Base-by-base conservation (phyloP, 139 green algal genomes). In the Bryopsis sp. region DNA sequence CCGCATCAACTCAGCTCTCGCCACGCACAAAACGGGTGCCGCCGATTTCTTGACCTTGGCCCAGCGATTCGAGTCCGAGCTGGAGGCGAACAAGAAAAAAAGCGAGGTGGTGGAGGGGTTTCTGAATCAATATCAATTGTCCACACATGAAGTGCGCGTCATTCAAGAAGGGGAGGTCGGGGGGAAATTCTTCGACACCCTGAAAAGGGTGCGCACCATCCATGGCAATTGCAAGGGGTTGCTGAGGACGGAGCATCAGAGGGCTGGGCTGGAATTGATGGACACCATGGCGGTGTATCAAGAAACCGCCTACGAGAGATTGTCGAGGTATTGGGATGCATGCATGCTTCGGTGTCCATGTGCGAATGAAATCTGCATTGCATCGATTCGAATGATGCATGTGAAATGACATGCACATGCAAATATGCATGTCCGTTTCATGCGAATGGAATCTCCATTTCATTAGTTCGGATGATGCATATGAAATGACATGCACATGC, bases 241-340 rank as follows among this genome's bases (percentile, higher is more conserved):
- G 78, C 76, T 97, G 70, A 72, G 84, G 63, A 92, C 82, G 35
- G 77, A 92, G 46, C 92, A 98, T 82, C 92, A 98, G 80, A 80
- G 94, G 1, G 92, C 94, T 22, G 94, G 94, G 2, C 71, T 99
- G 72, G 94, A 97, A 81, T 85, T 99, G 8, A 97, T 99, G 91
- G 94, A 99, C 74, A 70, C 83, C 26, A 98, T 99, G 92, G 84
- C 89, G 1, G 65, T 61, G 32, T 79, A 97, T 64, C 91, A 98
- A 81, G 94, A 99, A 72, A 78, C 70, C 1, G 94, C 91, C 2
- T 97, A 97, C 76, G 91, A 98, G 81, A 72, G 82, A 46, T 85
- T 97, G 47, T 97, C 92, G 84, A 82, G 89, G 79, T 96, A 74
- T 15, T 59, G 22, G 2, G 0, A 32, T 3, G 36, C n/a, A n/a